phyloP scores from a whole-genome alignment of 225 moss, liverwort and hornwort species.

The Bryum argenteum region DNA sequence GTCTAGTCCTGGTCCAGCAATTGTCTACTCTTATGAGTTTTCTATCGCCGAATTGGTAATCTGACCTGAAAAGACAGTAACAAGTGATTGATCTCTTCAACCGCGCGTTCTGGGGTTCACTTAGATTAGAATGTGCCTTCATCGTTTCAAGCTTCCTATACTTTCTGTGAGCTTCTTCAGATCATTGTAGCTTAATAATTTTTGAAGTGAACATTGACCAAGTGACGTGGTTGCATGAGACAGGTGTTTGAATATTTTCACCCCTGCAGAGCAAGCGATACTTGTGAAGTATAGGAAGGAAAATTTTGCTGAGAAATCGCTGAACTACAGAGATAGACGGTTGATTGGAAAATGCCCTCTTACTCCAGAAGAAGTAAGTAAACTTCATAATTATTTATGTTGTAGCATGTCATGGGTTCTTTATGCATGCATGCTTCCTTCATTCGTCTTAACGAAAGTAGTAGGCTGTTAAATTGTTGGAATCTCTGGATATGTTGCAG shows the following conservation, averaged over 20 bases:
- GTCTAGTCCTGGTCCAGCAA: slow-evolving; percentile 18
- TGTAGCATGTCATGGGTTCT: slow-evolving; percentile 19
- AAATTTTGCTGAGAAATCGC: slow-evolving; percentile 68
- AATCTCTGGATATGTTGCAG: slow-evolving; percentile 40
- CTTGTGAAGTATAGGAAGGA: slow-evolving; percentile 66
- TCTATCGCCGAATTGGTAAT: slow-evolving; percentile 13
- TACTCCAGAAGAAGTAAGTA: slow-evolving; percentile 77
- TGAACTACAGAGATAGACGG: slow-evolving; percentile 56
- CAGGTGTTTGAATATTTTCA: slow-evolving; percentile 77
- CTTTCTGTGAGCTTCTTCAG: not conserved
- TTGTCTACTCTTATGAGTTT: slow-evolving; percentile 5
- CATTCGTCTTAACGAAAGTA: not conserved
- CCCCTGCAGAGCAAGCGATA: slow-evolving; percentile 61
- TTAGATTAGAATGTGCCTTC: not conserved
- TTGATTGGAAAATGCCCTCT: slow-evolving; percentile 79
- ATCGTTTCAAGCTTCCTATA: not conserved
- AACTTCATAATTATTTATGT: slow-evolving; percentile 12
- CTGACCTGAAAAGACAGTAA: not conserved
- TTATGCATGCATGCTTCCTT: slow-evolving; percentile 1
- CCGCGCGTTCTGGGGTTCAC: not conserved
- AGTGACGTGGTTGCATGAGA: slow-evolving; percentile 20
- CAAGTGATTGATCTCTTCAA: slow-evolving; percentile 3
- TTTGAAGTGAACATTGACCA: slow-evolving; percentile 22
- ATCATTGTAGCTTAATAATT: not conserved
- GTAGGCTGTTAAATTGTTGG: slow-evolving; percentile 12